phyloP scores from a whole-genome alignment of 305 asterid genomes.

The Striga hermonthica region DNA sequence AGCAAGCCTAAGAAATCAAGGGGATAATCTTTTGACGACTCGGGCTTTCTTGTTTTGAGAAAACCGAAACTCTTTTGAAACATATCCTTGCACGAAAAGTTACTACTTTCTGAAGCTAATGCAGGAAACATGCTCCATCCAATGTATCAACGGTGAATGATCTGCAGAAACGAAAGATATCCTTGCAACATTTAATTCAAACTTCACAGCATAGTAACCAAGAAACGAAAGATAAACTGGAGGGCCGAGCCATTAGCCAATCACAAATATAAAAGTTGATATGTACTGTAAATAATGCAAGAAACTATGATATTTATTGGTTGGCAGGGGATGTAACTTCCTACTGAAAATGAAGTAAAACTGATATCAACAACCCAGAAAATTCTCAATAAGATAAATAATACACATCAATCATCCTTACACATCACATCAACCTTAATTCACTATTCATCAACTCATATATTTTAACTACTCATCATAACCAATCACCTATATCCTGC shows the following conservation, averaged over 20 bases:
- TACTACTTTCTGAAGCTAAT: slow-evolving; percentile 30
- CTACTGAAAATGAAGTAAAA: too few relatives aligned
- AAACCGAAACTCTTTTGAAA: slow-evolving; percentile 25
- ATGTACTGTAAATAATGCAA: background rate
- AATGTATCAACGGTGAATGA: slow-evolving; percentile 31
- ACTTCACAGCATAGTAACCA: background rate
- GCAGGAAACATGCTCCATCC: slow-evolving; percentile 30
- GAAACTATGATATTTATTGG: background rate
- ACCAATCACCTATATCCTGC: too few relatives aligned
- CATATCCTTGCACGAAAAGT: too few relatives aligned
- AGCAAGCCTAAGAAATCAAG: slow-evolving; percentile 41
- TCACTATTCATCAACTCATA: too few relatives aligned
- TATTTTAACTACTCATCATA: too few relatives aligned
- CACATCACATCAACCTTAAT: background rate
- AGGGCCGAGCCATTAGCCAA: background rate
- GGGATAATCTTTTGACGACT: slow-evolving; percentile 43
- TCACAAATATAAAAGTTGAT: slow-evolving; percentile 1
- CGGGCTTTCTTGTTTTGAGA: slow-evolving; percentile 42
- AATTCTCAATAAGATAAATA: background rate
- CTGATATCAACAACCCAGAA: background rate
- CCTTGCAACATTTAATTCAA: background rate
- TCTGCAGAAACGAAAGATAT: slow-evolving; percentile 35
- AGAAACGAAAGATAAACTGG: background rate
- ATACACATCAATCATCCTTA: background rate
- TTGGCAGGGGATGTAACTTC: background rate